phyloP scores from a whole-genome alignment of 1,139 yeast genomes.

The Entelexis paramagnoliae region DNA sequence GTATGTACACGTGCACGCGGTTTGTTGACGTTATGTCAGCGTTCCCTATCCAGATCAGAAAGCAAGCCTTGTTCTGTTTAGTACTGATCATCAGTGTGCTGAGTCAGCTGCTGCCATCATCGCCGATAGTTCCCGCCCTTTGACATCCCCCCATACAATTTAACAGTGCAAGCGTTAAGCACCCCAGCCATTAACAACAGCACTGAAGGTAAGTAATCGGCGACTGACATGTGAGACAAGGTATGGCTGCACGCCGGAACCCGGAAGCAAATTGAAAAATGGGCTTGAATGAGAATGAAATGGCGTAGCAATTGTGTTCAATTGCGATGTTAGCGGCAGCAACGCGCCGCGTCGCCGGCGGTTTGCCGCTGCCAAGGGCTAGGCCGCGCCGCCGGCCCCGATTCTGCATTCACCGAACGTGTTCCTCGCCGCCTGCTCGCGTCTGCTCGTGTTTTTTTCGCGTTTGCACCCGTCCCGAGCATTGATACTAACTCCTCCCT shows the following conservation, averaged over 20 bases:
- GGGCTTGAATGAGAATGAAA: conserved; percentile 5
- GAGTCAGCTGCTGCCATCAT: conserved; percentile 11
- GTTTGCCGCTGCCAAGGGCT: conserved; percentile 1
- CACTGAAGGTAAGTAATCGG: conserved; percentile 19
- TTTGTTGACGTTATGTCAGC: not conserved
- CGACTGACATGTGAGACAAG: conserved; percentile 1
- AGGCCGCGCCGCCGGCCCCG: not conserved
- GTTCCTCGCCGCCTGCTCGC: conserved; percentile 1
- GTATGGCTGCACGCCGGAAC: not conserved
- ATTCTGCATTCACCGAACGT: not conserved
- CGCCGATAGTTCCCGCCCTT: conserved; percentile 9
- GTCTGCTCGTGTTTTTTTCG: conserved; percentile 1
- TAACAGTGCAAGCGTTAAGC: conserved; percentile 20
- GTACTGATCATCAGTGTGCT: conserved; percentile 18
- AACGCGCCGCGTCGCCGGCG: not conserved
- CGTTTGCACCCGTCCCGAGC: not conserved
- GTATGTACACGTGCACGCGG: not conserved
- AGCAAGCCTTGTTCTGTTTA: not conserved
- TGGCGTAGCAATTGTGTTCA: not conserved
- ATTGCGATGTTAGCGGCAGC: not conserved
- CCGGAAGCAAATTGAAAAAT: not conserved
- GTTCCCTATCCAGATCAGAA: not conserved
- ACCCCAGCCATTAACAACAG: conserved; percentile 20
- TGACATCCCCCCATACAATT: conserved; percentile 9
- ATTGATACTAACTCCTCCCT: conserved; percentile 15